Base-by-base conservation (phyloP, 306 rosid species). In the Vigna hirtella region DNA sequence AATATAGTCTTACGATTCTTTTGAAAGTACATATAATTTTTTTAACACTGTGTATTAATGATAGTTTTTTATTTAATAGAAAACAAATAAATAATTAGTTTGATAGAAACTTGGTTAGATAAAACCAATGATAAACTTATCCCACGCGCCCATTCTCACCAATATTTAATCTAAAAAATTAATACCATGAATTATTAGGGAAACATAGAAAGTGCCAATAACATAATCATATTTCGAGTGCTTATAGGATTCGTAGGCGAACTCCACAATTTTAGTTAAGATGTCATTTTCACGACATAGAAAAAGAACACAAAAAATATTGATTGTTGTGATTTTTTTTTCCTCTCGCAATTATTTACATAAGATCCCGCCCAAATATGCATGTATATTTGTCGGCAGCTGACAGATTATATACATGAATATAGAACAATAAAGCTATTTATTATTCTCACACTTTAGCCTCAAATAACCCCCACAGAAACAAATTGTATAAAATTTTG, bases 221-320 rank as follows among this genome's bases (percentile, higher is more conserved):
- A 4, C 51, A 26, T 40, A 16, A n/a, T 63, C 20, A 30, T 34
- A 34, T n/a, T 32, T 42, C 45, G 4, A 34, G 11, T 49, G 6
- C 15, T 14, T n/a, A 12, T 26, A 2, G 16, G 55, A 36, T 36
- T 36, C 40, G 40, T 36, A 36, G 6, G 40, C 40, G 6, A 5
- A 6, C 42, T 40, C 13, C 11, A 28, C 17, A 43, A 63, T 32
- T 34, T 50, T 51, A 43, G 89, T 79, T 79, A 61, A 42, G 72
- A 87, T 77, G 91, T 87, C 91, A 77, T 82, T 84, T 79, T 89
- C 88, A 1, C 15, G 7, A 70, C 64, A 53, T 22, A 34, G 9
- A 34, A 71, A 58, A 74, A 45, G 58, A 79, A 36, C 55, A 43
- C 7, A 43, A 43, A 66, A 49, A 57, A 47, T 36, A 18, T 56